phyloP scores from a whole-genome alignment of 768 basidiomycete species.

The Tylopilus plumbeoviolaceoides region DNA sequence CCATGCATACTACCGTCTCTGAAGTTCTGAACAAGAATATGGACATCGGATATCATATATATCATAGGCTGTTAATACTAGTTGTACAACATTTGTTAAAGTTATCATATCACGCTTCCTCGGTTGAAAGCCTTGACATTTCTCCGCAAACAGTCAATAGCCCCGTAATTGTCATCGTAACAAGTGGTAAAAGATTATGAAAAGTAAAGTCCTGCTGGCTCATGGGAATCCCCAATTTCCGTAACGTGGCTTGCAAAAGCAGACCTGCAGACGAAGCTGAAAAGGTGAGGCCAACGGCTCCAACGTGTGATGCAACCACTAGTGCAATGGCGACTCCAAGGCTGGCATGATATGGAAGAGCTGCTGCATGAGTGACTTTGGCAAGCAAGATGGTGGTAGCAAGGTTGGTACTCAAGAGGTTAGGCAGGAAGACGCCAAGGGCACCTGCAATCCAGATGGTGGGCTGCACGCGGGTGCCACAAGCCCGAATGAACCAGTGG shows the following conservation, averaged over 20 bases:
- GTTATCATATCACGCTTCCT: no score
- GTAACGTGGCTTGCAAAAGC: conserved; percentile 73
- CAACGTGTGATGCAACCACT: conserved; percentile 59
- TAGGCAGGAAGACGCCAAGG: conserved; percentile 70
- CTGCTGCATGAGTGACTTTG: conserved; percentile 50
- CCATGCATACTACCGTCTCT: no score
- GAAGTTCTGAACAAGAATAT: no score
- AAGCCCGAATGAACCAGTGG: conserved; percentile 53
- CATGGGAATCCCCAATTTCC: conserved; percentile 64
- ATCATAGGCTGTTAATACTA: no score
- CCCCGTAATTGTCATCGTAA: no score
- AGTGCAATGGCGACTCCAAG: conserved; percentile 52
- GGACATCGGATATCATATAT: no score
- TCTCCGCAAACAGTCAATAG: no score
- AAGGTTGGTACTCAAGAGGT: conserved; percentile 41
- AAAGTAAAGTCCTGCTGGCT: conserved; percentile 58
- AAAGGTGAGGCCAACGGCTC: conserved; percentile 87
- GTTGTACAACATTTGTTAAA: no score
- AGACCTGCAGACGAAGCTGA: conserved; percentile 86
- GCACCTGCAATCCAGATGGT: conserved; percentile 66
- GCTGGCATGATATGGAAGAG: conserved; percentile 27
- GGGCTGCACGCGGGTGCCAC: conserved; percentile 38
- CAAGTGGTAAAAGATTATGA: conserved; percentile 60
- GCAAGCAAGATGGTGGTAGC: conserved; percentile 71
- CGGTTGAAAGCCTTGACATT: no score